Evolutionary conservation across 306 rosid genomes (phyloP).

Genomic region (Amphicarpaea edgeworthii): DNA sequence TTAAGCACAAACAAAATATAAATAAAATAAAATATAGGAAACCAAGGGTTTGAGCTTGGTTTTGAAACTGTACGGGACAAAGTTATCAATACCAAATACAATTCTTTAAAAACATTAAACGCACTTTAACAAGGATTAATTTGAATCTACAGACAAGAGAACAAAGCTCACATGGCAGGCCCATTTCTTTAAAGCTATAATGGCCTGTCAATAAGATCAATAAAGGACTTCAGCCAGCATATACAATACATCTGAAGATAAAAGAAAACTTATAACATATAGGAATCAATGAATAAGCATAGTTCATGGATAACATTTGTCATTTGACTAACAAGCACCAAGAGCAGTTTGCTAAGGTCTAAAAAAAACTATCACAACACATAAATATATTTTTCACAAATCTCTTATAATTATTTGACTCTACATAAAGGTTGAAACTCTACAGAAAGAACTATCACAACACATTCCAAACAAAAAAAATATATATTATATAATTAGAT

Average conservation of each 20-base stretch:
- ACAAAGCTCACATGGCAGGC: constrained; percentile 81
- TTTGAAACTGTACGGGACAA: constrained; percentile 6
- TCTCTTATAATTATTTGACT: too few relatives aligned
- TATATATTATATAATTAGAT: too few relatives aligned
- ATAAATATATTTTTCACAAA: too few relatives aligned
- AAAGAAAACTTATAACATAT: constrained; percentile 27
- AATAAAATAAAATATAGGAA: constrained; percentile 34
- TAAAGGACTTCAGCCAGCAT: constrained; percentile 44
- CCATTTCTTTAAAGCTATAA: constrained; percentile 97
- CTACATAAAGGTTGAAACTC: too few relatives aligned
- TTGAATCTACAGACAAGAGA: constrained; percentile 35
- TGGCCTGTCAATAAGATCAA: constrained; percentile 72
- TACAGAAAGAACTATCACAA: too few relatives aligned
- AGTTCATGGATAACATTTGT: constrained; percentile 28
- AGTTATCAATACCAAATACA: constrained; percentile 15
- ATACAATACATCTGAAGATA: constrained; percentile 33
- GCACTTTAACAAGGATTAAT: constrained; percentile 19
- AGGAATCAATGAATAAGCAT: constrained; percentile 30
- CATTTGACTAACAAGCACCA: constrained; percentile 24
- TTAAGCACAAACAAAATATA: constrained; percentile 28
- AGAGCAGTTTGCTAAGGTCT: constrained; percentile 22
- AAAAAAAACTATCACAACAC: too few relatives aligned
- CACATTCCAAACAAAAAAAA: too few relatives aligned
- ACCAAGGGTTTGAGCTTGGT: constrained; percentile 34
- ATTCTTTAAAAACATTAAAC: neutral